Evolutionary conservation across 1,139 yeast genomes (phyloP).

Genomic region (Scheffersomyces titani): DNA sequence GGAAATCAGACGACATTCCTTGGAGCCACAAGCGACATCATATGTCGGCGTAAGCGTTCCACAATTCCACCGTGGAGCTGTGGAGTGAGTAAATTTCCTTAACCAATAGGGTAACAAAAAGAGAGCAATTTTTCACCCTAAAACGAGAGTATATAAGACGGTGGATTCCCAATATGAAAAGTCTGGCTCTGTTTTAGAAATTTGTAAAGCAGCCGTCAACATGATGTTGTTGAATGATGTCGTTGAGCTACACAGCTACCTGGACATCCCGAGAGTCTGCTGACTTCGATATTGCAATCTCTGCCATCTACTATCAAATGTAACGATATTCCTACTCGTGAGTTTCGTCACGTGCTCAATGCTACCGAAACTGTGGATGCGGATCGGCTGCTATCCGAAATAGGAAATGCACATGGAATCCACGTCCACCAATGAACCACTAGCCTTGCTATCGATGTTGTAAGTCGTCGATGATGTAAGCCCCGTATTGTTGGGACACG

Average conservation of each 20-base stretch:
- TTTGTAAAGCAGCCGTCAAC: neutral
- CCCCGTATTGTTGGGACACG: neutral
- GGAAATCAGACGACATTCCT: neutral
- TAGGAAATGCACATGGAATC: neutral
- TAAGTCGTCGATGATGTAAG: neutral
- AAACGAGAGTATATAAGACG: neutral
- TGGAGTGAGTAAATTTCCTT: neutral
- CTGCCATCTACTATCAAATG: neutral
- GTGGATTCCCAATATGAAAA: neutral
- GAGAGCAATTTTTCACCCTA: neutral
- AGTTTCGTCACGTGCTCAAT: neutral
- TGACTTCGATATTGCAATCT: neutral
- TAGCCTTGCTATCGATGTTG: neutral
- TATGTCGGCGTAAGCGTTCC: neutral
- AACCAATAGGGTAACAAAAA: slow-evolving; percentile 4
- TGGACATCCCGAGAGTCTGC: neutral
- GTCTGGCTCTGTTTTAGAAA: neutral
- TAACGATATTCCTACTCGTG: neutral
- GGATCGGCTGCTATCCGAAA: neutral
- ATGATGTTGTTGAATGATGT: neutral
- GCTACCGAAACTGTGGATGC: neutral
- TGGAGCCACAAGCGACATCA: neutral
- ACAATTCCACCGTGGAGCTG: neutral
- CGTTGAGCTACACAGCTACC: neutral
- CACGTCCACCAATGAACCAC: neutral